Base-by-base conservation (phyloP, 2,329 filamentous ascomycete species). In the Exophiala mesophila region DNA sequence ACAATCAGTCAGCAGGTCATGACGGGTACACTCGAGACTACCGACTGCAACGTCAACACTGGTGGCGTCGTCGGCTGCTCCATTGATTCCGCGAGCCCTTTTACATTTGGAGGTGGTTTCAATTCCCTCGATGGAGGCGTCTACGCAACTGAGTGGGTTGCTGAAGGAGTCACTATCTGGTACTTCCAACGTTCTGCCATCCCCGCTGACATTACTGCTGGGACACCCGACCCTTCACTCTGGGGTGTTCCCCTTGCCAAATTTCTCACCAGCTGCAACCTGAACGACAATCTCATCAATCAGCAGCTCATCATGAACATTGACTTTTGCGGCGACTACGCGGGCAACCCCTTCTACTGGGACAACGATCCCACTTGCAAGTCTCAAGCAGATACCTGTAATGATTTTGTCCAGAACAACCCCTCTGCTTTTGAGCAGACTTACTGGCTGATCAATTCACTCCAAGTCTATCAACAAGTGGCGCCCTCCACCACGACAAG, bases 141-240 rank as follows among this genome's bases (percentile, higher is more conserved):
- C 36, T 88, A 84, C 56, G 83, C 78, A 26, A 77, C 82, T 43
- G 80, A 88, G 63, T 94, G 88, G 85, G 86, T 83, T 1, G 71
- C 74, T 21, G 60, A 74, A 0, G 71, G 72, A 50, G 90, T 96
- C 61, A 74, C 75, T 30, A 72, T 94, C 52, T 95, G 80, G 77
- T 89, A 86, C 53, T 76, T 75, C 49, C 49, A 63, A 1, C 62
- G 70, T 8, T 45, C 44, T 13, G 40, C 52, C 2, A 67, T 74
- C 13, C 73, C 73, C 0, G 35, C 34, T 1, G 71, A 73, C 16
- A 66, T 76, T 23, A 55, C 57, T 6, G 51, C 47, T 6, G 65
- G 65, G 7, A 54, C 45, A 1, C 73, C 73, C 1, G 63, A 19
- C 10, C 29, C 39, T 3, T 56, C 55, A 26, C 53, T 54, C 0